phyloP scores from a whole-genome alignment of 1,284 basidiomycete genomes.

The Singerocomus inundabilis region DNA sequence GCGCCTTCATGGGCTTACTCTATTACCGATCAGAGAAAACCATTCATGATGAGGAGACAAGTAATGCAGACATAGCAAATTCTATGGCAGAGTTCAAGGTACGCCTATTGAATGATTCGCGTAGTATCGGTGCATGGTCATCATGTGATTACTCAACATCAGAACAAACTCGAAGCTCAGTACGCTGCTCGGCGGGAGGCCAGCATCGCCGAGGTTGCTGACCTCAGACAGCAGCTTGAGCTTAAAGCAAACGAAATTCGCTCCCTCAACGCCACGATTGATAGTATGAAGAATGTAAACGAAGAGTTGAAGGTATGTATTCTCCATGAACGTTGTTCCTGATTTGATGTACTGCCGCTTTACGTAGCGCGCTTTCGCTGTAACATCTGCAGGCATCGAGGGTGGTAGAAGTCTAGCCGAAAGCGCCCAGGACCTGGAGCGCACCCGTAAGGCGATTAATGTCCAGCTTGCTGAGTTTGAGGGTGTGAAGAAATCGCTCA shows the following conservation, averaged over 20 bases:
- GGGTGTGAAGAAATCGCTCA: conserved; percentile 96
- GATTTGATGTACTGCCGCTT: conserved; percentile 9
- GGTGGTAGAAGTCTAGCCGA: conserved; percentile 96
- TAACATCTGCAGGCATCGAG: conserved; percentile 94
- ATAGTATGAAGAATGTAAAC: conserved; percentile 93
- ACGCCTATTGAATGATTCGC: conserved; percentile 20
- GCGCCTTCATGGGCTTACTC: conserved; percentile 13
- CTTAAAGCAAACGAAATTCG: conserved; percentile 84
- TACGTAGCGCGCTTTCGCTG: conserved; percentile 87
- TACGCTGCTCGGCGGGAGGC: conserved; percentile 92
- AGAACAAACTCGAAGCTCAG: conserved; percentile 94
- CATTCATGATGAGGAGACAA: conserved; percentile 79
- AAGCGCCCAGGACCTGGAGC: conserved; percentile 95
- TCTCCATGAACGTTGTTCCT: neutral
- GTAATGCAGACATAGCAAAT: conserved; percentile 76
- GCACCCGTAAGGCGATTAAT: conserved; percentile 95
- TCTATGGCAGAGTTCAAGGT: conserved; percentile 92
- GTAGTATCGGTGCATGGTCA: conserved; percentile 9
- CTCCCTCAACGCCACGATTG: conserved; percentile 82
- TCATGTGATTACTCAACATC: conserved; percentile 13
- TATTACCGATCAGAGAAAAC: conserved; percentile 65
- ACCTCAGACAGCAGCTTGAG: conserved; percentile 91
- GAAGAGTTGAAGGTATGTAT: conserved; percentile 89
- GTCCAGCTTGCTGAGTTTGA: conserved; percentile 98
- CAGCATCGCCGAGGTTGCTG: conserved; percentile 81